Base-by-base conservation (phyloP, 495 filamentous ascomycete genomes). In the Penicillium riverlandense region DNA sequence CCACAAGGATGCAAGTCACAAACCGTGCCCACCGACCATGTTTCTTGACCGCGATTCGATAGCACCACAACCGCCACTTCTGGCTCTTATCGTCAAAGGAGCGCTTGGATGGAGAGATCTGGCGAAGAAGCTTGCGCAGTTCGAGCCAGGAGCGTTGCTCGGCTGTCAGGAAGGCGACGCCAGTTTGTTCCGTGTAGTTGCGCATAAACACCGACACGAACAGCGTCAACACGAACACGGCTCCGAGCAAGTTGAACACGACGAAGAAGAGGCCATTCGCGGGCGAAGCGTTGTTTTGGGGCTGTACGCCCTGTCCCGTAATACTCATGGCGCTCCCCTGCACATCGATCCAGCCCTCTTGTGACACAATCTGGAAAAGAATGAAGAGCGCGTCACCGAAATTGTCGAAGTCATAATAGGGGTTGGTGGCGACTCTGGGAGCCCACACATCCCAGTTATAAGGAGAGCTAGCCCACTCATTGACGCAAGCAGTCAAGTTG, bases 201-300 rank as follows among this genome's bases (percentile, higher is more conserved):
- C 92, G 86, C 94, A 99, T 99, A 63, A 99, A 99, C 38, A 99
- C 92, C 49, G 92, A 96, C 30, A 97, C 92, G 60, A 99, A 99
- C 57, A 99, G 71, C 2, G 94, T 99, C 65, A 99, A 72, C 40
- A 99, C 88, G 70, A 99, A 99, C 57, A 99, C 94, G 2, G 94
- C 87, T 16, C 89, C 90, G 45, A 99, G 77, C 51, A 99, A 77
- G 63, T 99, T 99, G 79, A 97, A 99, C 10, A 88, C 76, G 38
- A 99, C 79, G 63, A 97, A 95, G 76, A 96, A 97, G 15, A 96
- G 50, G 2, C 86, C 91, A 50, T 97, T 96, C 15, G 83, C 88
- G 52, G 90, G 85, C 4, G 83, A 77, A 5, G 77, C 70, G 49
- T 78, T 82, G 12, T 70, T 55, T 36, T 79, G 59, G 0, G 87